A percentile compares a stretch with the other conserved stretches of the same genome.
These are phyloP conservation scores for Nakaseomyces delphensis DNA, from an alignment of 1,139 yeast species.

Conservation along the genomic window DNA sequence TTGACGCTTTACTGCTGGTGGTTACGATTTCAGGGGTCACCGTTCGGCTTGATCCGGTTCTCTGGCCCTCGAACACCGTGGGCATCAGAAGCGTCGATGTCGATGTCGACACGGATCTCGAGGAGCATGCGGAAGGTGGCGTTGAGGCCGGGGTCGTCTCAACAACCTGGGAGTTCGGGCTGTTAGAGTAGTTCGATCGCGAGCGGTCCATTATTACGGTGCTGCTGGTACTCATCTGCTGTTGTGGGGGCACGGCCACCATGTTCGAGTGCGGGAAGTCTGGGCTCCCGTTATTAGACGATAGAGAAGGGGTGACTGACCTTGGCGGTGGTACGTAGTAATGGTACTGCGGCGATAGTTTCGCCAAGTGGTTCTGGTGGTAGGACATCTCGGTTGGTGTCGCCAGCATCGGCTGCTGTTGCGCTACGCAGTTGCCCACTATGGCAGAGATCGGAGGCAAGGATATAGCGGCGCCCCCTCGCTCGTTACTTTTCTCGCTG, in stretches of 20 bases:
- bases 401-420: neutral
- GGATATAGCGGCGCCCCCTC: slow-evolving; percentile 1
- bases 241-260: neutral
- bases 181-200: slow-evolving; percentile 3
- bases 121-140: slow-evolving; percentile 5
- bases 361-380: neutral
- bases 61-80: slow-evolving; percentile 4
- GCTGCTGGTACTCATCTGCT: neutral
- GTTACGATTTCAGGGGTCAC: neutral
- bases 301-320: slow-evolving; percentile 1
- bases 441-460: slow-evolving; percentile 5
- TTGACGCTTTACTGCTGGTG: neutral
- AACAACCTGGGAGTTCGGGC: neutral
- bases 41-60: slow-evolving; percentile 1
- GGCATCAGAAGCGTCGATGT: slow-evolving; percentile 2
- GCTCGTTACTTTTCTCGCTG: neutral
- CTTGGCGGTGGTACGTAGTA: slow-evolving; percentile 6
- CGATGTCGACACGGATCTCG: slow-evolving; percentile 2
- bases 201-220: slow-evolving; percentile 5
- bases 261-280: slow-evolving; percentile 2
- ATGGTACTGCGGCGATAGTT: neutral
- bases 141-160: slow-evolving; percentile 3
- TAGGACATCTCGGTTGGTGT: neutral
- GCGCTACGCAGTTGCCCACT: neutral
- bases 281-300: slow-evolving; percentile 3